Percentiles rank a stretch among this genome's conserved stretches.
phyloP scores from a whole-genome alignment of 2,329 filamentous ascomycete species.

The Cyphellophora europaea region DNA sequence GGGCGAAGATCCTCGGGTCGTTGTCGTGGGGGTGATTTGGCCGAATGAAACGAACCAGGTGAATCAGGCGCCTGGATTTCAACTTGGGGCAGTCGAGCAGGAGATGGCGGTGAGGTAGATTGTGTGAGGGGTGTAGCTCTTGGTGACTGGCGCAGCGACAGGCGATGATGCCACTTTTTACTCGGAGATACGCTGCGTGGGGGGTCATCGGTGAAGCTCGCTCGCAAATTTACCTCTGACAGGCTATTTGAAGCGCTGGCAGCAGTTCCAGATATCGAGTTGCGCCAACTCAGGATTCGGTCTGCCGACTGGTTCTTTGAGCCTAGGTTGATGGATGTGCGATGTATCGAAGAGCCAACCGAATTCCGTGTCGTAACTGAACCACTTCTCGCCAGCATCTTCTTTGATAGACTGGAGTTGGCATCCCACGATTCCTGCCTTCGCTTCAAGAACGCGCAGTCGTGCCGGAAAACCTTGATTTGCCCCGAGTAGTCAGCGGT shows the following conservation, averaged over 20 bases:
- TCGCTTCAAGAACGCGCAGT: constrained; percentile 77
- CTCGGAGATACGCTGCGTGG: neutral
- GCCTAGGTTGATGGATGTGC: constrained; percentile 21
- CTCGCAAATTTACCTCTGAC: constrained; percentile 15
- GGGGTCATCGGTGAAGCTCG: constrained; percentile 19
- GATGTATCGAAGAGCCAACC: constrained; percentile 31
- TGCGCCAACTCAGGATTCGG: constrained; percentile 80
- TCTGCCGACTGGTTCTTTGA: constrained; percentile 49
- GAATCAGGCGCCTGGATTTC: neutral
- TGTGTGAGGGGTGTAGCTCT: too few relatives aligned
- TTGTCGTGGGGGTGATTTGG: neutral
- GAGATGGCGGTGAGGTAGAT: constrained; percentile 1
- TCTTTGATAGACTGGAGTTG: constrained; percentile 64
- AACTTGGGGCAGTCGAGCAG: neutral
- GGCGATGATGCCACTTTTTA: neutral
- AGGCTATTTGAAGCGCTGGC: constrained; percentile 34
- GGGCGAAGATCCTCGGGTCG: constrained; percentile 1
- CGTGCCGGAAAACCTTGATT: constrained; percentile 92
- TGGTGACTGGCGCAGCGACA: neutral
- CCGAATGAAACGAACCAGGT: neutral
- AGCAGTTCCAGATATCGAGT: constrained; percentile 51
- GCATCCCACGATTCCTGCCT: constrained; percentile 69
- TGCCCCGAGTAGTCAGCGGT: constrained; percentile 80
- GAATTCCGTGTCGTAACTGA: constrained; percentile 49
- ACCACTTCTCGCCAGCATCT: constrained; percentile 46